Evolutionary conservation across 179 eudicot species (phyloP).

Genomic region (Heliamphora pulchella): DNA sequence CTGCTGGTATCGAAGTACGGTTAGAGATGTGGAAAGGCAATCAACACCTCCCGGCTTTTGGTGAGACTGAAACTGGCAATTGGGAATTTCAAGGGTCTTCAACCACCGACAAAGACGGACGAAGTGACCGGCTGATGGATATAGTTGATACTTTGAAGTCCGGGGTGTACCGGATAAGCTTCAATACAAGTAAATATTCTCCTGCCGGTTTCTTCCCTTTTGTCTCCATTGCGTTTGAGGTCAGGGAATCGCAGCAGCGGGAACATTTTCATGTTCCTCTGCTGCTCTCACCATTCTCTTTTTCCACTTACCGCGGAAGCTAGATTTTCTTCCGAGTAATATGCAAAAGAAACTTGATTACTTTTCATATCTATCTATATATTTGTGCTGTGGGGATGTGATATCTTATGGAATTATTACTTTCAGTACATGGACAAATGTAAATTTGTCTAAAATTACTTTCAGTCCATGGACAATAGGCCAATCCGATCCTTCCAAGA

Average conservation of each 20-base stretch:
- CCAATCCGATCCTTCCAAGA: too few relatives aligned
- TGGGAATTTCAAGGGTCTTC: slow-evolving; percentile 62
- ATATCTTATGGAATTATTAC: too few relatives aligned
- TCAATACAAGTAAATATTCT: slow-evolving; percentile 62
- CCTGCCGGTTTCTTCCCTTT: slow-evolving; percentile 77
- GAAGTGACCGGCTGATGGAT: slow-evolving; percentile 71
- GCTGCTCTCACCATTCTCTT: slow-evolving; percentile 82
- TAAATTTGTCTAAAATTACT: too few relatives aligned
- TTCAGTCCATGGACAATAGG: too few relatives aligned
- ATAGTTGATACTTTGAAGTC: slow-evolving; percentile 57
- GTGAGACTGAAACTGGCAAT: slow-evolving; percentile 32
- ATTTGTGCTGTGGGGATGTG: too few relatives aligned
- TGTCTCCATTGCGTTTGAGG: slow-evolving; percentile 74
- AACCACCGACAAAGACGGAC: slow-evolving; percentile 73
- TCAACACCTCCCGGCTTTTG: slow-evolving; percentile 43
- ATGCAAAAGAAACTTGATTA: neutral
- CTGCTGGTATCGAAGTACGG: slow-evolving; percentile 55
- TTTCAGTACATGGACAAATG: too few relatives aligned
- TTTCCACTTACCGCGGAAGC: slow-evolving; percentile 90
- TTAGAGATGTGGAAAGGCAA: slow-evolving; percentile 59
- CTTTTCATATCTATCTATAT: neutral
- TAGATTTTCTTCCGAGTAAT: slow-evolving; percentile 21
- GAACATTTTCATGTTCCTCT: slow-evolving; percentile 97
- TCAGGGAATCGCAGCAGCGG: slow-evolving; percentile 66
- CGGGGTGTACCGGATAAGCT: slow-evolving; percentile 70